A percentile compares a stretch with the other conserved stretches of the same genome.
Conservation (phyloP, 2,329 filamentous ascomycete species). For the Rhynchosporium secalis region DNA sequence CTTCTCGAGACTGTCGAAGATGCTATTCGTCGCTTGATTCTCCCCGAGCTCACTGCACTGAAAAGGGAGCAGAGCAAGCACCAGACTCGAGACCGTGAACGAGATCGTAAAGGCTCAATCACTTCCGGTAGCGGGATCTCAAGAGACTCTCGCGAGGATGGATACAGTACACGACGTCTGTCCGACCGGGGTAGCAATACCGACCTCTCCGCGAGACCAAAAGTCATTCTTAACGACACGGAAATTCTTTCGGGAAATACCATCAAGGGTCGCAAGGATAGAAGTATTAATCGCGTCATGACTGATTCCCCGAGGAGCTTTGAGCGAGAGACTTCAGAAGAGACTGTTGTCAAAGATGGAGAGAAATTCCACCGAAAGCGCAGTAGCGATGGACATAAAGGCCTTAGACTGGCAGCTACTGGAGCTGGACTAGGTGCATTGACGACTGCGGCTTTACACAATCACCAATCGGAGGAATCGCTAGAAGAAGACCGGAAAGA, state of each 20-base stretch:
- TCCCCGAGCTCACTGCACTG: slow-evolving; percentile 87
- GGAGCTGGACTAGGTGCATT: slow-evolving; percentile 52
- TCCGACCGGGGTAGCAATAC: slow-evolving; percentile 45
- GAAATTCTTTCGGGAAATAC: slow-evolving; percentile 57
- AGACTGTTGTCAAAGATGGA: slow-evolving; percentile 51
- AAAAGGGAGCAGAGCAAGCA: slow-evolving; percentile 86
- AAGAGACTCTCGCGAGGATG: slow-evolving; percentile 49
- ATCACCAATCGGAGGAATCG: slow-evolving; percentile 64
- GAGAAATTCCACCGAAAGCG: slow-evolving; percentile 44
- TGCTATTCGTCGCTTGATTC: slow-evolving; percentile 69
- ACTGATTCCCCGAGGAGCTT: slow-evolving; percentile 34
- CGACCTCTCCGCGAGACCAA: slow-evolving; percentile 51
- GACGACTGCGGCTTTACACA: slow-evolving; percentile 61
- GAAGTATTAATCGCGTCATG: slow-evolving; percentile 46
- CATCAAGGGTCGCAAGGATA: slow-evolving; percentile 51
- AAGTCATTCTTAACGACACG: slow-evolving; percentile 59
- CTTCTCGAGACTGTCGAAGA: slow-evolving; percentile 72
- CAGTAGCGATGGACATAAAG: slow-evolving; percentile 33
- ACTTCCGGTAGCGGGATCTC: slow-evolving; percentile 55
- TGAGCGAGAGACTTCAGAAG: slow-evolving; percentile 47
- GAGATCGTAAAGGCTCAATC: slow-evolving; percentile 60
- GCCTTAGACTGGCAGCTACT: slow-evolving; percentile 33
- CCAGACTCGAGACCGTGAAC: slow-evolving; percentile 62
- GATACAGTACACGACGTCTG: slow-evolving; percentile 38
- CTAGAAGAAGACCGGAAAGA: slow-evolving; percentile 48